Conservation (phyloP, 371 early-diverging fungal species). For the Dichotomocladium elegans region DNA sequence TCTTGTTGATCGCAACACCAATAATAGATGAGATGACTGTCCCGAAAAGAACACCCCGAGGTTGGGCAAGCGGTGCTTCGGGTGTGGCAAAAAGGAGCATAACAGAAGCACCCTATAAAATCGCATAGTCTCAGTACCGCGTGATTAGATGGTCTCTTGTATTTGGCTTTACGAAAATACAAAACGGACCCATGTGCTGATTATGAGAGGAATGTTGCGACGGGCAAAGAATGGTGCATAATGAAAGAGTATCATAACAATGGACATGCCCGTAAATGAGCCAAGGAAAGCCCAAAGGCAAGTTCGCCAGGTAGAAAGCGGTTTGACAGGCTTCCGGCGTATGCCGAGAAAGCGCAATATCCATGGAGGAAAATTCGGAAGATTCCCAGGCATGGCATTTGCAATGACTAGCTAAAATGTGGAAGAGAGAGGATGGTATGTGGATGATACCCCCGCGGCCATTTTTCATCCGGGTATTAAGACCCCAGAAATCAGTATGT, state of each 20-base stretch:
- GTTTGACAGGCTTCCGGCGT: neutral
- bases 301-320: constrained; percentile 26
- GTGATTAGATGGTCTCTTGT: neutral
- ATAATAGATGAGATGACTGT: constrained; percentile 60
- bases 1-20: constrained; percentile 61
- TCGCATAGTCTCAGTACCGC: neutral
- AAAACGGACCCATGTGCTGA: neutral
- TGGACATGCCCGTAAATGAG: constrained; percentile 39
- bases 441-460: no score
- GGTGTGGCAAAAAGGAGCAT: constrained; percentile 69
- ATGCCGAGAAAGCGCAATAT: neutral
- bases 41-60: constrained; percentile 62
- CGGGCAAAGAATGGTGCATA: neutral
- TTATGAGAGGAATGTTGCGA: neutral
- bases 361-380: no score
- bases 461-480: no score
- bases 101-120: constrained; percentile 57
- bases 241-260: constrained; percentile 27
- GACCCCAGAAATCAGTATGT: no score
- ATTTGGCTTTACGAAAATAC: no score
- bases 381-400: neutral
- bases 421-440: neutral
- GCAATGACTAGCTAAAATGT: neutral
- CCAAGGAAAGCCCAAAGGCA: constrained; percentile 44
- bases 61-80: constrained; percentile 73